Conservation (phyloP, 805 yeast genomes). For the Hanseniaspora singularis region DNA sequence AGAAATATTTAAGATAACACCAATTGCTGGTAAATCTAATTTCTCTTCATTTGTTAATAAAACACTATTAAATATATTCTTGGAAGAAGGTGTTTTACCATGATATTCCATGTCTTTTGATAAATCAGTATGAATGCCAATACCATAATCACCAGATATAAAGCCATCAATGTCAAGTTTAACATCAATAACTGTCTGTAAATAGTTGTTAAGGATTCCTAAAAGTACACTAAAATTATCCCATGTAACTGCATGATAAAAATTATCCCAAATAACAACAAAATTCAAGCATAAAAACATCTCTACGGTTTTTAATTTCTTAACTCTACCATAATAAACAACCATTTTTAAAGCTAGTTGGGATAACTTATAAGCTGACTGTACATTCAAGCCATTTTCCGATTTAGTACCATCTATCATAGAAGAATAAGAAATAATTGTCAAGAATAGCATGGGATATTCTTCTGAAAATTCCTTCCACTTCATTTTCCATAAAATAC, state of each 20-base stretch:
- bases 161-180: slow-evolving; percentile 35
- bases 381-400: slow-evolving; percentile 26
- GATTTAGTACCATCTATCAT: slow-evolving; percentile 28
- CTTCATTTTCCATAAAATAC: slow-evolving; percentile 34
- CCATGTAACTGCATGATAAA: slow-evolving; percentile 6
- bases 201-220: slow-evolving; percentile 42
- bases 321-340: slow-evolving; percentile 12
- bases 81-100: background rate
- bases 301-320: slow-evolving; percentile 60
- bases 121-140: slow-evolving; percentile 18
- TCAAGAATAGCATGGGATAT: slow-evolving; percentile 51
- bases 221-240: background rate
- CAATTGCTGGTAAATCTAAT: slow-evolving; percentile 1
- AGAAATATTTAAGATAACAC: slow-evolving; percentile 5
- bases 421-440: slow-evolving; percentile 53
- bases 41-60: slow-evolving; percentile 28
- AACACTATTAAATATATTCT: slow-evolving; percentile 5
- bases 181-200: slow-evolving; percentile 66
- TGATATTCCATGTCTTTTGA: slow-evolving; percentile 17
- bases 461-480: slow-evolving; percentile 38
- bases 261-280: slow-evolving; percentile 68
- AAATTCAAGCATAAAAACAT: slow-evolving; percentile 29
- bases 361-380: slow-evolving; percentile 39
- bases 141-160: slow-evolving; percentile 20
- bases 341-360: slow-evolving; percentile 41